Evolutionary conservation across 768 basidiomycete genomes (phyloP), one percentile per base, ranked within the genome.

Genomic region (Lyophyllum decastes): DNA sequence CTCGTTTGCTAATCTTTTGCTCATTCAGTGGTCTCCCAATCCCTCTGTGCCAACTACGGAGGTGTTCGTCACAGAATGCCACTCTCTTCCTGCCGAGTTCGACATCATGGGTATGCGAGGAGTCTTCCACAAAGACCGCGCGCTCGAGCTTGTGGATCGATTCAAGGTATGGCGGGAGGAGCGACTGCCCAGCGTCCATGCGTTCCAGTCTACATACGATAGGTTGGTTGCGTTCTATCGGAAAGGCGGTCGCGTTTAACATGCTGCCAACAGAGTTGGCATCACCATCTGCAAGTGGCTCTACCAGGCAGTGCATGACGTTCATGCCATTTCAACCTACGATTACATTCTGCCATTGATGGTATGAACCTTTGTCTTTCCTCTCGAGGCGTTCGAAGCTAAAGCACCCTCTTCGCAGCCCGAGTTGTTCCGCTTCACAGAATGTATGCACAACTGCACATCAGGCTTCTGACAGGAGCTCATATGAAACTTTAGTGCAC

Each of bases 151-250:
- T 4, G 85, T 89, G 1, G 71, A 79, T 21, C 78, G 77, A 22
- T 87, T 95, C 68, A 82, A 83, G 43, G 68, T 77, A 19, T 92
- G 90, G 92, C 80, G 90, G 30, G 77, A 78, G 38, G 82, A 89
- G 58, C 83, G 93, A 30, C 69, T 86, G 4, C 84, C 91, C 19
- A 92, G 92, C 3, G 83, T 85, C 24, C 83, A 88, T 33, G 92
- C 92, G 4, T 88, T 92, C 65, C 88, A 92, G 65, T 94, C 92
- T 0, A 87, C 82, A n/a, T 94, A 94, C 63, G 93, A 95, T 66
- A 82, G 87, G 82, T 87, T 78, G 68, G 47, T 54, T 22, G 57
- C 10, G 22, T 21, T 46, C 34, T 53, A 44, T 10, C 47, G 60
- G 47, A 35, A n/a, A 58, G 26, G 40, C 19, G 41, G 47, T 26